These are phyloP conservation scores for Claviceps lovelessii DNA, from an alignment of 2,329 filamentous ascomycete genomes.

Conservation along the genomic window DNA sequence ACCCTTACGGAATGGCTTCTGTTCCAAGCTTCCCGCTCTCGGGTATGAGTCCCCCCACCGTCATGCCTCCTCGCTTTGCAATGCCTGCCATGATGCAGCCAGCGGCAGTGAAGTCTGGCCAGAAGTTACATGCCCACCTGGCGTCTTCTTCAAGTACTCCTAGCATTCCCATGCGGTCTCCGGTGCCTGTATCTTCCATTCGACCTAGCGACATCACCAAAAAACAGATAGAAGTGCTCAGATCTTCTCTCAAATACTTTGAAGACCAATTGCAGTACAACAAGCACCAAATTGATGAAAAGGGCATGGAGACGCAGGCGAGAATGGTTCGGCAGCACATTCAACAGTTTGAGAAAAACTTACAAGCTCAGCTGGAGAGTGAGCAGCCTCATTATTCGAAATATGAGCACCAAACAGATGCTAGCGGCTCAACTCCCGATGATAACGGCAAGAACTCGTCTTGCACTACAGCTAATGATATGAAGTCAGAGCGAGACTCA, in stretches of 20 bases:
- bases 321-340: slow-evolving; percentile 31
- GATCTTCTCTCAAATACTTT: slow-evolving; percentile 37
- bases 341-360: slow-evolving; percentile 33
- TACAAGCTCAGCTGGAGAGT: slow-evolving; percentile 29
- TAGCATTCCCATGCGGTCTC: slow-evolving; percentile 9
- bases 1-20: slow-evolving; percentile 16
- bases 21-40: slow-evolving; percentile 15
- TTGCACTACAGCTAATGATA: slow-evolving; percentile 7
- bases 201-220: slow-evolving; percentile 45
- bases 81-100: slow-evolving; percentile 10
- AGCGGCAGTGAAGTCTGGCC: slow-evolving; percentile 10
- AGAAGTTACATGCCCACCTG: slow-evolving; percentile 7
- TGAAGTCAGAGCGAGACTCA: slow-evolving; percentile 5
- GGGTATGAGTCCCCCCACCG: slow-evolving; percentile 11
- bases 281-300: slow-evolving; percentile 47
- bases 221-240: slow-evolving; percentile 40
- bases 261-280: slow-evolving; percentile 48
- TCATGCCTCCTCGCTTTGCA: slow-evolving; percentile 2
- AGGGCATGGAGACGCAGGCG: slow-evolving; percentile 30
- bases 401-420: slow-evolving; percentile 13
- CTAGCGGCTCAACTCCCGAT: slow-evolving; percentile 8
- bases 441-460: slow-evolving; percentile 5
- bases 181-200: slow-evolving; percentile 42
- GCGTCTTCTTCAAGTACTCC: slow-evolving; percentile 8
- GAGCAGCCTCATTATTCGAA: slow-evolving; percentile 31